These are phyloP conservation scores for Chlamydomonas asymmetrica DNA, from an alignment of 139 green algal species.

Conservation along the genomic window DNA sequence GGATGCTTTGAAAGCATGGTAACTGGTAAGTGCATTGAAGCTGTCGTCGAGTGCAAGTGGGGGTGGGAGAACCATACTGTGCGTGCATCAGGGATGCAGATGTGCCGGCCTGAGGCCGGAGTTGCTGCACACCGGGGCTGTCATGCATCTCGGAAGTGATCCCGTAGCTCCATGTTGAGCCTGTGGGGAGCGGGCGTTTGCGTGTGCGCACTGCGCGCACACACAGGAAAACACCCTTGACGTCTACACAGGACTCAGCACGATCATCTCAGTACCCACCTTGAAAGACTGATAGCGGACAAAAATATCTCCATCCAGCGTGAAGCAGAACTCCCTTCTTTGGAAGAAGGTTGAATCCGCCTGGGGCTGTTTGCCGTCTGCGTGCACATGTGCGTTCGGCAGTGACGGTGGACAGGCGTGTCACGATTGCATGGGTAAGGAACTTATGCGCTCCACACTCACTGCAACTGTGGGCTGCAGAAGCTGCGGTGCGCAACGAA, in stretches of 20 bases:
- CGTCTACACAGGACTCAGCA: not conserved
- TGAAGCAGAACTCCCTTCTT: slow-evolving; percentile 97
- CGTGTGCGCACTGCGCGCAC: too few species aligned
- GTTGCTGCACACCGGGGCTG: too few species aligned
- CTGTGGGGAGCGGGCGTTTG: too few species aligned
- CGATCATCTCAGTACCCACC: slow-evolving; percentile 38
- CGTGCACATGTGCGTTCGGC: not conserved
- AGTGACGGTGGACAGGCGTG: not conserved
- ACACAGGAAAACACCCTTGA: too few species aligned
- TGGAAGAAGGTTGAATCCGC: slow-evolving; percentile 76
- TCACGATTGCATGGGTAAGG: not conserved
- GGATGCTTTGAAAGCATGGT: too few species aligned
- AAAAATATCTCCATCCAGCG: slow-evolving; percentile 96
- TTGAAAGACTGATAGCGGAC: slow-evolving; percentile 98
- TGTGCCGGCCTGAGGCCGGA: too few species aligned
- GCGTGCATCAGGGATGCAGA: too few species aligned
- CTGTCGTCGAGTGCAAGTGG: too few species aligned
- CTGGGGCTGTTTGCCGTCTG: slow-evolving; percentile 78
- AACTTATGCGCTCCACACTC: not conserved
- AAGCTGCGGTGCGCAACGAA: not conserved
- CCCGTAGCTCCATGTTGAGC: too few species aligned
- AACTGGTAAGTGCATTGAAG: too few species aligned
- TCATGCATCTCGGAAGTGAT: too few species aligned
- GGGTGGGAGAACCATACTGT: too few species aligned
- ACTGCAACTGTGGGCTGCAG: not conserved